Conservation (phyloP, 345 rosid genomes). For the Salix exigua region DNA sequence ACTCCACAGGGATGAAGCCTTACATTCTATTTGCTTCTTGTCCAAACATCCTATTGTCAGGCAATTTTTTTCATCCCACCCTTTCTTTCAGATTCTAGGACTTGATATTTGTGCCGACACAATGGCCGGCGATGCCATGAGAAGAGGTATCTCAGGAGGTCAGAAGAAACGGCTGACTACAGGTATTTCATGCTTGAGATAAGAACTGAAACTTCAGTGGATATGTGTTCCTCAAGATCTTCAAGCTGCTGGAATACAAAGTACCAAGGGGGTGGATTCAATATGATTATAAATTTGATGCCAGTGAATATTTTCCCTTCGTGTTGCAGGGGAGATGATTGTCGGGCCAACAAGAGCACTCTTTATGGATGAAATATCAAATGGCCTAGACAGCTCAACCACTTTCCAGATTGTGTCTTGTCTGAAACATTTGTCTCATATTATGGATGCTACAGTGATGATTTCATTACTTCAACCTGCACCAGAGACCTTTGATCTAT, state of each 20-base stretch:
- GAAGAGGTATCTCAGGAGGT: slow-evolving; percentile 43
- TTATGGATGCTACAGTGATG: slow-evolving; percentile 50
- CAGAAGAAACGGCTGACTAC: slow-evolving; percentile 42
- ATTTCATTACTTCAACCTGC: slow-evolving; percentile 71
- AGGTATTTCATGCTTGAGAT: slow-evolving; percentile 14
- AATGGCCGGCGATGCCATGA: slow-evolving; percentile 36
- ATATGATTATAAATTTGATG: too few species aligned
- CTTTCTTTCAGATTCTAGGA: slow-evolving; percentile 35
- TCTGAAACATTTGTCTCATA: slow-evolving; percentile 54
- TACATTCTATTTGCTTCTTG: not conserved
- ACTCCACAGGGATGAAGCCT: not conserved
- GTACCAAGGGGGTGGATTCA: too few species aligned
- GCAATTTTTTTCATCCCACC: not conserved
- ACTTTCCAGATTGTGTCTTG: slow-evolving; percentile 56
- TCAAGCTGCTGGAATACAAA: too few species aligned
- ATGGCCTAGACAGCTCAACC: slow-evolving; percentile 69
- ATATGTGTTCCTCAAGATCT: too few species aligned
- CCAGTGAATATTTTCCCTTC: too few species aligned
- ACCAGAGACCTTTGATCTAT: slow-evolving; percentile 57
- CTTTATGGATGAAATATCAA: slow-evolving; percentile 70
- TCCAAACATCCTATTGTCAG: not conserved
- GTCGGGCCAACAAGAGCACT: slow-evolving; percentile 61
- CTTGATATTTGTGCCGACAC: slow-evolving; percentile 40
- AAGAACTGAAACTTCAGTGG: too few species aligned
- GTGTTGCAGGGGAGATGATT: slow-evolving; percentile 57